Evolutionary conservation across 1,139 yeast genomes (phyloP), one percentile per base, ranked within the genome.

Genomic region (Debaryomyces sp.): DNA sequence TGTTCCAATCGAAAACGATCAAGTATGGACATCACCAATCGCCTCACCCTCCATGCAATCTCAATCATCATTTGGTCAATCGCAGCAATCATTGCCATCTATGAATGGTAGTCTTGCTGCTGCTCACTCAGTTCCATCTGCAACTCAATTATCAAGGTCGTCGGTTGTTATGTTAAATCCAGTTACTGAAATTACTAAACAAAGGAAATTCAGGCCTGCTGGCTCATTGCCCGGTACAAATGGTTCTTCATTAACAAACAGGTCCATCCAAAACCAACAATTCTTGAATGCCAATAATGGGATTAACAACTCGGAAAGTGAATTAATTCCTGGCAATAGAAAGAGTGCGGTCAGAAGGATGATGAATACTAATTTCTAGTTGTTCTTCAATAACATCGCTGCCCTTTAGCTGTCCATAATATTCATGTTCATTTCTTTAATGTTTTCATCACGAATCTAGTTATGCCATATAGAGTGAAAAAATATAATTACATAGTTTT

Each of bases 111-210:
- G 21, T 12, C 17, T 30, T 3, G 30, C 24, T 26, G 40, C 35
- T 24, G 41, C 29, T 13, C 49, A 34, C 30, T 38, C 59, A 2
- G 55, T 54, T 7, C 80, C 81, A 4, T 75, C 80, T 1, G 77
- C 80, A 1, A 60, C 79, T 1, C 80, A 76, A 55, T 56, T 75
- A 47, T 59, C 80, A 12, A 75, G 92, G 63, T 78, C 85, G 36
- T 84, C 90, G 32, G 86, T 87, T 47, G 89, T 83, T n/a, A 86
- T 87, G 91, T 76, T 84, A 53, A 84, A 87, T 57, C 91, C 94
- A 1, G 84, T 83, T 3, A 68, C 76, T 5, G 88, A 84, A 49
- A 80, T 87, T 51, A 78, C 81, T 24, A 76, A 78, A 51, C 77
- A 71, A 45, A 75, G 82, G 50, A 75, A 76, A 41, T 85, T 78